phyloP scores from a whole-genome alignment of 371 early-diverging fungal genomes.

The Syncephalastrum racemosum region DNA sequence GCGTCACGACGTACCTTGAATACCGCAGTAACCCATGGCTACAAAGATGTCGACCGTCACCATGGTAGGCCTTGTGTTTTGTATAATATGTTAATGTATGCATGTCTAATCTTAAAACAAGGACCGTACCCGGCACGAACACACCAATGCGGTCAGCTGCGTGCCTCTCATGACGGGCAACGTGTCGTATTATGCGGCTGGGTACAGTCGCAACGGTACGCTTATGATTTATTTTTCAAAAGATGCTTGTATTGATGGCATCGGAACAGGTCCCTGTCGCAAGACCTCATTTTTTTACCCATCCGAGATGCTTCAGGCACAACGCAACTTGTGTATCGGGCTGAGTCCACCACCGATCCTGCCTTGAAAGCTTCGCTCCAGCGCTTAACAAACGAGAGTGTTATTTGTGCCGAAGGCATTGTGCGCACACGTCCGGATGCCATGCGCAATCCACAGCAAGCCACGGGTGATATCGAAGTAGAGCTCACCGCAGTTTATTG shows the following conservation, averaged over 20 bases:
- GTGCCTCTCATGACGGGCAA: constrained; percentile 52
- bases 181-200: constrained; percentile 73
- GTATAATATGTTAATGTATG: too few species aligned
- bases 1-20: too few species aligned
- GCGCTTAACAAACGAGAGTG: constrained; percentile 60
- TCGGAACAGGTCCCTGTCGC: constrained; percentile 54
- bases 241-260: background rate
- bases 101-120: constrained; percentile 4
- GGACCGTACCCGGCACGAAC: constrained; percentile 60
- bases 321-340: constrained; percentile 62
- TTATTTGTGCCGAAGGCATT: constrained; percentile 63
- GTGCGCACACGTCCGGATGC: constrained; percentile 56
- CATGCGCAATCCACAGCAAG: constrained; percentile 49
- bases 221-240: background rate
- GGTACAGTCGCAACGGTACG: constrained; percentile 51
- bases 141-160: constrained; percentile 71
- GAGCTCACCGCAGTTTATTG: constrained; percentile 56
- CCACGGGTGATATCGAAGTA: constrained; percentile 75
- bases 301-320: constrained; percentile 68
- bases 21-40: constrained; percentile 13
- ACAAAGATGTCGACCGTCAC: constrained; percentile 38
- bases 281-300: constrained; percentile 66
- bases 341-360: constrained; percentile 13
- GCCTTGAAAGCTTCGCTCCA: constrained; percentile 39
- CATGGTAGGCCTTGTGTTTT: constrained; percentile 28